A percentile compares a stretch with the other conserved stretches of the same genome.
These are phyloP conservation scores for Gaertneriomyces semiglobifer DNA, from an alignment of 192 early-diverging fungal genomes.

Conservation along the genomic window DNA sequence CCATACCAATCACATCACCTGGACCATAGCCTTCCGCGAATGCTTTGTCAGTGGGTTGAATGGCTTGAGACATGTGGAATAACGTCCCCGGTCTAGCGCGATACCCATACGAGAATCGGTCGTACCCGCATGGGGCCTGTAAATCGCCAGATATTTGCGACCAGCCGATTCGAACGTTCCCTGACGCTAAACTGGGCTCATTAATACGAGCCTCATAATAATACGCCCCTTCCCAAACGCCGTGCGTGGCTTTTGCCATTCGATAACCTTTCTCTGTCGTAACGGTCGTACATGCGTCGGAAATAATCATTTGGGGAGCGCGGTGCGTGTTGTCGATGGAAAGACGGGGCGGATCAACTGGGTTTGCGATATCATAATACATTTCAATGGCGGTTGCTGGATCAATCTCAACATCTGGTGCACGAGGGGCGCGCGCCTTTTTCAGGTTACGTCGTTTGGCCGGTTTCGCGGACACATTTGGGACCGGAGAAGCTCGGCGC, in stretches of 20 bases:
- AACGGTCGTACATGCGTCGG: slow-evolving; percentile 54
- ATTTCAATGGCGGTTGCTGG: slow-evolving; percentile 48
- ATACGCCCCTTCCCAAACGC: slow-evolving; percentile 69
- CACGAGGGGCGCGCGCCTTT: background rate
- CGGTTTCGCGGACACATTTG: too few relatives aligned
- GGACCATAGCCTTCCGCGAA: slow-evolving; percentile 41
- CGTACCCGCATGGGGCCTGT: slow-evolving; percentile 72
- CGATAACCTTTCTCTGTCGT: slow-evolving; percentile 71
- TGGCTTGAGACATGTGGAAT: slow-evolving; percentile 54
- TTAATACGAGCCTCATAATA: slow-evolving; percentile 68
- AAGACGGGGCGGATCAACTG: slow-evolving; percentile 47
- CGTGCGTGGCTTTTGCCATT: slow-evolving; percentile 72
- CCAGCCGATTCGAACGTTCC: slow-evolving; percentile 67
- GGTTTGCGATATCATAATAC: slow-evolving; percentile 72
- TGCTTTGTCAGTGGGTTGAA: background rate
- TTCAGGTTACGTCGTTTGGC: too few relatives aligned
- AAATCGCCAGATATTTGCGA: slow-evolving; percentile 74
- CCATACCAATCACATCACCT: slow-evolving; percentile 39
- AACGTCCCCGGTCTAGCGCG: slow-evolving; percentile 64
- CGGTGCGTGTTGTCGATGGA: slow-evolving; percentile 60
- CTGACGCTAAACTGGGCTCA: slow-evolving; percentile 27
- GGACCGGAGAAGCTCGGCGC: too few relatives aligned
- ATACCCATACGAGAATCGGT: slow-evolving; percentile 68
- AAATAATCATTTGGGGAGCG: slow-evolving; percentile 64
- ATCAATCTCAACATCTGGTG: slow-evolving; percentile 37